These are phyloP conservation scores for Boletellus ananiceps DNA, from an alignment of 768 basidiomycete species.

Conservation along the genomic window DNA sequence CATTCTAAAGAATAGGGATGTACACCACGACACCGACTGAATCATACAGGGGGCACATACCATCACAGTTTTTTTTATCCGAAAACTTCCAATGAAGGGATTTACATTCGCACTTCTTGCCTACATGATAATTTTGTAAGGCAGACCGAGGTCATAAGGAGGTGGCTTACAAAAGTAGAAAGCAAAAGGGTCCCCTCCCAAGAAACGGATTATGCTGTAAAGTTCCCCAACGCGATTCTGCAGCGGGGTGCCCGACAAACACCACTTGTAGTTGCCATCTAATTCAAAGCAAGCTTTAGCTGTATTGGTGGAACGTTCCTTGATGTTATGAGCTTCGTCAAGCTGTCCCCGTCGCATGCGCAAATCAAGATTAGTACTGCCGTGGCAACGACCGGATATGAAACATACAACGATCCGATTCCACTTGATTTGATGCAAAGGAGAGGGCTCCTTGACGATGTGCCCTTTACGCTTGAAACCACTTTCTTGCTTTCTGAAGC, in stretches of 20 bases:
- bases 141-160: neutral
- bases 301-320: conserved; percentile 90
- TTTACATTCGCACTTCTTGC: conserved; percentile 91
- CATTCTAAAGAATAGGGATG: conserved; percentile 50
- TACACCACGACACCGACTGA: neutral
- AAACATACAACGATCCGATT: conserved; percentile 64
- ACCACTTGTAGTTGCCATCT: conserved; percentile 81
- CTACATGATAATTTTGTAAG: conserved; percentile 32
- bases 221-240: conserved; percentile 99
- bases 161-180: conserved; percentile 77
- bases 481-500: conserved; percentile 86
- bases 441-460: conserved; percentile 84
- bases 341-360: conserved; percentile 42
- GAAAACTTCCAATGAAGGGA: conserved; percentile 92
- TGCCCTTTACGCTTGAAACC: conserved; percentile 86
- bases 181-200: conserved; percentile 90
- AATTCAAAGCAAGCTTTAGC: conserved; percentile 96
- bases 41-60: conserved; percentile 35
- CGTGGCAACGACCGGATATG: neutral
- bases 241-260: conserved; percentile 91
- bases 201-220: conserved; percentile 89
- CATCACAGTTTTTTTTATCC: conserved; percentile 79
- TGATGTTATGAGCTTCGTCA: conserved; percentile 98
- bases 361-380: neutral
- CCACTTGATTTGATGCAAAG: conserved; percentile 84